Base-by-base conservation (phyloP, 2,329 filamentous ascomycete genomes). In the Calcarisporium arbuscula region DNA sequence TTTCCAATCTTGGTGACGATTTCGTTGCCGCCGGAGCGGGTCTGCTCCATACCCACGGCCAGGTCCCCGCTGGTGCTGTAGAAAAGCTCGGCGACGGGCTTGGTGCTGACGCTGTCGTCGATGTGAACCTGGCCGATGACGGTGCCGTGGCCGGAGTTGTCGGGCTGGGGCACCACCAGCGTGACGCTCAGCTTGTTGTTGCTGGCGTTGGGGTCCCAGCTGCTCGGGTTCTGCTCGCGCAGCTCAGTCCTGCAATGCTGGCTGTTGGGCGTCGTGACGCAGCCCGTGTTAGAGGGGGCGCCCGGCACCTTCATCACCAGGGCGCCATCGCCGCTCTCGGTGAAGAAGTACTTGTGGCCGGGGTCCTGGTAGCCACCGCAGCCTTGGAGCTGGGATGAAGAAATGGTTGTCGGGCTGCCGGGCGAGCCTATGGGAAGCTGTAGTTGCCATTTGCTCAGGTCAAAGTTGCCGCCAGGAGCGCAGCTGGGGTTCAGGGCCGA, bases 181-280 rank as follows among this genome's bases (percentile, higher is more conserved):
- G 26, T 25, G 16, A 10, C 39, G 12, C 10, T 11, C 10, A 41
- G 35, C n/a, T 30, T 20, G 32, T 38, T 41, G n/a, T 30, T 35
- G 5, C 37, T 31, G n/a, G 38, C 45, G 9, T 48, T 53, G 7
- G 61, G 57, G 28, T 52, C 46, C 60, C 61, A 56, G 31, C 40
- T 50, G 4, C 32, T 49, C 2, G 58, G 59, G 19, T 32, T 46
- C 12, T 33, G 37, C 47, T 67, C 62, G 14, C 61, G 60, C 10
- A 67, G 48, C 44, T 66, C 62, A 8, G 58, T 62, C 19, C 60
- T 61, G 43, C 62, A 65, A 42, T 66, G 62, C 29, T 56, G 36
- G 45, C 59, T 63, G 48, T 62, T 54, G 2, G 52, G 40, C 1
- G 62, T 65, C 5, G 53, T 64, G 7, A 63, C 60, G 39, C 61